Conservation (phyloP, 2,329 filamentous ascomycete species). For the Fusarium liriodendri region DNA sequence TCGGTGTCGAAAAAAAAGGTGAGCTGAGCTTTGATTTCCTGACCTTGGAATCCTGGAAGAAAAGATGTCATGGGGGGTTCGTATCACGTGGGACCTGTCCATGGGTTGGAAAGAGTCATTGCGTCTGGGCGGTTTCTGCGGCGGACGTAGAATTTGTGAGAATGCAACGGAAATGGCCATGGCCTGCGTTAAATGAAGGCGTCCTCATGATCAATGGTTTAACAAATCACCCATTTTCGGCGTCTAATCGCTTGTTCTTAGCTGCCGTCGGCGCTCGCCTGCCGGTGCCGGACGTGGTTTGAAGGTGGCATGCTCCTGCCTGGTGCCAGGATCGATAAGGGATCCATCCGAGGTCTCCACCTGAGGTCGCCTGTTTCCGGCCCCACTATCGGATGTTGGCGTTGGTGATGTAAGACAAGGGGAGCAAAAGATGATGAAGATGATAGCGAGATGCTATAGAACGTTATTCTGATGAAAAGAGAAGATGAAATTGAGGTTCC, state of each 20-base stretch:
- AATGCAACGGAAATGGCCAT: background rate
- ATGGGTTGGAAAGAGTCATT: constrained; percentile 28
- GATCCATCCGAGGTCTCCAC: constrained; percentile 41
- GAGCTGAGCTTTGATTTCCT: constrained; percentile 23
- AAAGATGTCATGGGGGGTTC: constrained; percentile 13
- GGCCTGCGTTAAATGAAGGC: constrained; percentile 7
- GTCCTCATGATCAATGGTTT: constrained; percentile 31
- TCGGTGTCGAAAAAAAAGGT: constrained; percentile 32
- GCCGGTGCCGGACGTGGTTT: constrained; percentile 36
- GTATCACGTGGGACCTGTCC: constrained; percentile 31
- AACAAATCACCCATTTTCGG: constrained; percentile 29
- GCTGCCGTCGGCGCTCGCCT: constrained; percentile 26
- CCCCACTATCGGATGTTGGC: constrained; percentile 47
- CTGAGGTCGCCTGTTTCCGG: constrained; percentile 43
- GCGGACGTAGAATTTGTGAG: background rate
- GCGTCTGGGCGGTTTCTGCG: constrained; percentile 12
- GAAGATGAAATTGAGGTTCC: background rate
- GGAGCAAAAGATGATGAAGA: background rate
- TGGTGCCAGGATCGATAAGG: constrained; percentile 34
- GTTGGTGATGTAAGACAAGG: constrained; percentile 35
- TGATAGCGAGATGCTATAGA: constrained; percentile 23
- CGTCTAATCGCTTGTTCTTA: constrained; percentile 5
- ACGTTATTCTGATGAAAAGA: background rate
- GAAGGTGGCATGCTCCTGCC: constrained; percentile 41
- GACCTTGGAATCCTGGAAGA: constrained; percentile 18